Base-by-base conservation (phyloP, 192 early-diverging fungal genomes). In the Funneliformis geosporum region DNA sequence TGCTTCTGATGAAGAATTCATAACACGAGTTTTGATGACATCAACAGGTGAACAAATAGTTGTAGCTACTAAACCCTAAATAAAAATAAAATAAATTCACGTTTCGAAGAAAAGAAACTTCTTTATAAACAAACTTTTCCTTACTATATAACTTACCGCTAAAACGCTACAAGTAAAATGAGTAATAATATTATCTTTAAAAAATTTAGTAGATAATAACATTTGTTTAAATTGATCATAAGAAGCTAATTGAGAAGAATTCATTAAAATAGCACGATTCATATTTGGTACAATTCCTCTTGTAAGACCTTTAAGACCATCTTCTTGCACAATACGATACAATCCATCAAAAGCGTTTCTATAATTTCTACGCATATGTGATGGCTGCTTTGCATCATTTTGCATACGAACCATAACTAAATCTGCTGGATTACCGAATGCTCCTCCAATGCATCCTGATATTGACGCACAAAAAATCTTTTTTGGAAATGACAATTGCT, bases 231-330 rank as follows among this genome's bases (percentile, higher is more conserved):
- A 91, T 18, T 82, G 86, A 79, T 96, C 95, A 84, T 96, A 96
- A 2, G 90, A 91, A 33, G 87, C 88, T 38, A 93, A 85, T 76
- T 94, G 93, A 0, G 91, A 89, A 9, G 86, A 85, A 11, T 90
- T 93, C 90, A 94, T 94, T 55, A 96, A 88, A 83, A 98, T 93
- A 7, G 98, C 96, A 61, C 98, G 88, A 67, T 96, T 91, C 66
- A 96, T 88, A 60, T 96, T 96, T 28, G 98, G 95, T 0, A 94
- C 94, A 1, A 96, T 82, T 55, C 98, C 98, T 82, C 96, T 92
- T 85, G 96, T 95, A 60, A 99, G 83, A 5, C 94, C 92, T 5
- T 65, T 39, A 2, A 89, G 76, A 4, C 96, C 96, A 69, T 97
- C 96, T 27, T 92, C 86, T n/a, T 88, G 87, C 0, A 92, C 84